Base-by-base conservation (phyloP, 345 rosid genomes). In the Anastatica hierochuntica region DNA sequence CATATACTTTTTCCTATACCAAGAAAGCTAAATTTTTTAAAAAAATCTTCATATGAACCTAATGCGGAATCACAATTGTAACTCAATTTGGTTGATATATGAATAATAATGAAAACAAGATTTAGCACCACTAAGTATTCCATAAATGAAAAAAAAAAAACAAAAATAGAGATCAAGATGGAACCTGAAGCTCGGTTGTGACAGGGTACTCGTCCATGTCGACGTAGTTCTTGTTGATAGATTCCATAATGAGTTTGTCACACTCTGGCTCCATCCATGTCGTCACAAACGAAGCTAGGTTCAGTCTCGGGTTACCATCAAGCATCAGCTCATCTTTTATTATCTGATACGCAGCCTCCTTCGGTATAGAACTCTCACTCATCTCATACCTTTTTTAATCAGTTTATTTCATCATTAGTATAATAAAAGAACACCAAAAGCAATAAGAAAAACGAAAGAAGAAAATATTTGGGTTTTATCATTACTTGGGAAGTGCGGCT, bases 251-350 rank as follows among this genome's bases (percentile, higher is more conserved):
- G 51, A 88, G 97, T 81, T 82, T 82, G 43, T 88, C 80, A 40
- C 97, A 89, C 64, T 89, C 95, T 3, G 97, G 95, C 59, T 90
- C 94, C 95, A 90, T 90, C 95, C 95, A 85, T 2, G 97, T 90
- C 0, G 95, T 90, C 46, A 90, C 95, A 8, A 85, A 90, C 1
- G 95, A 90, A 5, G 97, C 97, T 56, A 89, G 64, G 67, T 90
- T 86, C 51, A 90, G 72, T 79, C 96, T 78, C 0, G 97, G 97
- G 60, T 80, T 86, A 15, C 96, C 96, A 17, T 90, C 97, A 4
- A 86, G 79, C 94, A 85, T 85, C 53, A 85, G 58, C 70, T 85
- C 94, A 14, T 82, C 89, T 64, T 79, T 82, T 18, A 90, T 90
- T 45, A 90, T 86, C 84, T 90, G 97, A 58, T 33, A 90, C 9